Percentiles rank a stretch among this genome's conserved stretches.
Conservation (phyloP, 1,284 basidiomycete species). For the Austroboletus olivaceoglutinosus region DNA sequence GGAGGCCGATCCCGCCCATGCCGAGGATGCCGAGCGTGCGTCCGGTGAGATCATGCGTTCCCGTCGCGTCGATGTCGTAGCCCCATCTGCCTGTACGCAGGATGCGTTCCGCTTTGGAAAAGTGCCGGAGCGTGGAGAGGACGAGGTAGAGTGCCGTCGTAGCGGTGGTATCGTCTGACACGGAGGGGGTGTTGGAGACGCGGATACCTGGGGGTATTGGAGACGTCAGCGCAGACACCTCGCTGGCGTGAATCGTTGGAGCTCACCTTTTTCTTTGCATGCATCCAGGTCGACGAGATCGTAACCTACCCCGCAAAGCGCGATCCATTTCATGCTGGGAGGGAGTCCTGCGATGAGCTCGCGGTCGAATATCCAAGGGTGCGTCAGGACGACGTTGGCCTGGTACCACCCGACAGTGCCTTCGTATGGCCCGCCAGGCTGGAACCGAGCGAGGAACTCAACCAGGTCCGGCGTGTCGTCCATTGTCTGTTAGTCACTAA, state of each 20-base stretch:
- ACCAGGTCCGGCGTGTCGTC: slow-evolving; percentile 58
- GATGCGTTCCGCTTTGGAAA: slow-evolving; percentile 70
- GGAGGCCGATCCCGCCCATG: slow-evolving; percentile 84
- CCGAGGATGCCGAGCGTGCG: slow-evolving; percentile 85
- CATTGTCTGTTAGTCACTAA: slow-evolving; percentile 46
- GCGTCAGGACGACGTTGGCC: slow-evolving; percentile 61
- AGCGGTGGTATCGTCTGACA: slow-evolving; percentile 90
- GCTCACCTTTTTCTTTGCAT: slow-evolving; percentile 51
- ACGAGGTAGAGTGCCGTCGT: slow-evolving; percentile 86
- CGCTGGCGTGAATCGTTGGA: slow-evolving; percentile 26
- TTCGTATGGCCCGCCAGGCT: slow-evolving; percentile 70
- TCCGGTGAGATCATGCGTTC: slow-evolving; percentile 72
- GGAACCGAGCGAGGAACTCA: slow-evolving; percentile 69
- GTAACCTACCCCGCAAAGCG: slow-evolving; percentile 92
- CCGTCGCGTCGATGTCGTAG: slow-evolving; percentile 40
- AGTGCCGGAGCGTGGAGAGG: slow-evolving; percentile 82
- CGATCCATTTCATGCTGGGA: slow-evolving; percentile 80
- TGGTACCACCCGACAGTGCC: slow-evolving; percentile 79
- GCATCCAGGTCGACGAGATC: slow-evolving; percentile 75
- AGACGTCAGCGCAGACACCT: too few relatives aligned
- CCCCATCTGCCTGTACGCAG: slow-evolving; percentile 62
- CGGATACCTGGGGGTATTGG: slow-evolving; percentile 56
- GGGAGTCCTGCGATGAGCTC: slow-evolving; percentile 72
- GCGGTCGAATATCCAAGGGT: slow-evolving; percentile 77
- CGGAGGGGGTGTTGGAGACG: slow-evolving; percentile 87